Evolutionary conservation across 2,329 filamentous ascomycete species (phyloP).

Genomic region (Dothidotthia symphoricarpi): DNA sequence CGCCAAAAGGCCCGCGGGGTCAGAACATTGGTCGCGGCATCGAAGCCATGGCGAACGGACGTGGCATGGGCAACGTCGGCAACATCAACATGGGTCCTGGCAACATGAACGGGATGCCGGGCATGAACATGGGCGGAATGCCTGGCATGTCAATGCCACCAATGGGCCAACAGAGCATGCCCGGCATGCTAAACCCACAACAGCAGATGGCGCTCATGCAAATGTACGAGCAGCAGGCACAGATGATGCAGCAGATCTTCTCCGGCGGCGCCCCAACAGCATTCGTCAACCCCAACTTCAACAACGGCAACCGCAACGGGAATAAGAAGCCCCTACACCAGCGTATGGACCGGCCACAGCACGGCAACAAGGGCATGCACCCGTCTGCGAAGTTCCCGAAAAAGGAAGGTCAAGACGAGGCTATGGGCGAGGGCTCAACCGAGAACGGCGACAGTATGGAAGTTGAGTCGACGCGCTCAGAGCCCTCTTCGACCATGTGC

Average conservation of each 20-base stretch:
- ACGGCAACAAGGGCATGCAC: constrained; percentile 46
- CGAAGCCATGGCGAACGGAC: constrained; percentile 41
- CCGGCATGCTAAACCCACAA: constrained; percentile 60
- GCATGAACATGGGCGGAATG: constrained; percentile 33
- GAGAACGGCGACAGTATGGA: constrained; percentile 54
- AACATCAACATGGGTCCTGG: constrained; percentile 35
- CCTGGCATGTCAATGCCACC: constrained; percentile 31
- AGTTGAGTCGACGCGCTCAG: constrained; percentile 62
- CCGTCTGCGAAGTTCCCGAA: constrained; percentile 55
- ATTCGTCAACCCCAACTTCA: constrained; percentile 55
- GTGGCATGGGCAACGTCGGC: constrained; percentile 35
- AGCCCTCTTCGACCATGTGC: constrained; percentile 68
- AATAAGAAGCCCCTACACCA: constrained; percentile 67
- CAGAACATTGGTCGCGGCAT: constrained; percentile 36
- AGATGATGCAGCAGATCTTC: constrained; percentile 47
- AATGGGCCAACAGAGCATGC: constrained; percentile 47
- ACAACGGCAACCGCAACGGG: constrained; percentile 41
- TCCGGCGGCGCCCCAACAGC: constrained; percentile 47
- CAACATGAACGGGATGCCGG: constrained; percentile 43
- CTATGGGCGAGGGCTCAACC: constrained; percentile 38
- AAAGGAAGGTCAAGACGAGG: constrained; percentile 41
- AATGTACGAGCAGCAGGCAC: constrained; percentile 81
- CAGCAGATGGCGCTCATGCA: constrained; percentile 72
- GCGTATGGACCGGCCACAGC: constrained; percentile 55
- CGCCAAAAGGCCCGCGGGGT: constrained; percentile 69